Conservation (phyloP, 2,329 filamentous ascomycete genomes). For the Apiospora kogelbergensis region DNA sequence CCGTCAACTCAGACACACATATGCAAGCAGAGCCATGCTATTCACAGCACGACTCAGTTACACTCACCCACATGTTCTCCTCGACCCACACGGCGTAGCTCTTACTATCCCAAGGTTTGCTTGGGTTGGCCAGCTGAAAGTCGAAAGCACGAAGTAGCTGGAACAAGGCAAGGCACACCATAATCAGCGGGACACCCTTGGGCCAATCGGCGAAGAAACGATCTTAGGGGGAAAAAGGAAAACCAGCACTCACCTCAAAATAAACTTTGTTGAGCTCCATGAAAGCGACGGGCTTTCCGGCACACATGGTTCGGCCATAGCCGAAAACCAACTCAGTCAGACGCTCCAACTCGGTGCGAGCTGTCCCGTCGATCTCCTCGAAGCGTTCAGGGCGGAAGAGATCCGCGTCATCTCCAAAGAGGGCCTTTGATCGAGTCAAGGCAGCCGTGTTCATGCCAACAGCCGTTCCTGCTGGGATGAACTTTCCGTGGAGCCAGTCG, state of each 20-base stretch:
- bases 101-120: slow-evolving; percentile 19
- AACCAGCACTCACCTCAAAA: slow-evolving; percentile 34
- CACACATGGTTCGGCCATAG: slow-evolving; percentile 35
- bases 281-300: slow-evolving; percentile 39
- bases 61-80: slow-evolving; percentile 28
- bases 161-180: neutral
- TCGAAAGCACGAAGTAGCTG: slow-evolving; percentile 22
- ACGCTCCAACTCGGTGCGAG: slow-evolving; percentile 28
- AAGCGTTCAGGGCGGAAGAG: slow-evolving; percentile 43
- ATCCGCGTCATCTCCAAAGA: slow-evolving; percentile 34
- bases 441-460: slow-evolving; percentile 34
- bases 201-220: neutral
- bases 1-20: neutral
- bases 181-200: neutral
- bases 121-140: slow-evolving; percentile 23
- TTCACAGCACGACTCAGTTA: slow-evolving; percentile 15
- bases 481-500: slow-evolving; percentile 28
- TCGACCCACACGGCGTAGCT: slow-evolving; percentile 31
- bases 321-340: slow-evolving; percentile 37
- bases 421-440: slow-evolving; percentile 26
- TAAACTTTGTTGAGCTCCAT: slow-evolving; percentile 41
- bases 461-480: slow-evolving; percentile 36
- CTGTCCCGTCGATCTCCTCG: slow-evolving; percentile 31
- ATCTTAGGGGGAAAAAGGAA: neutral
- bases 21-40: neutral